phyloP scores from a whole-genome alignment of 441 rosid genomes.

The Kokia cookei region DNA sequence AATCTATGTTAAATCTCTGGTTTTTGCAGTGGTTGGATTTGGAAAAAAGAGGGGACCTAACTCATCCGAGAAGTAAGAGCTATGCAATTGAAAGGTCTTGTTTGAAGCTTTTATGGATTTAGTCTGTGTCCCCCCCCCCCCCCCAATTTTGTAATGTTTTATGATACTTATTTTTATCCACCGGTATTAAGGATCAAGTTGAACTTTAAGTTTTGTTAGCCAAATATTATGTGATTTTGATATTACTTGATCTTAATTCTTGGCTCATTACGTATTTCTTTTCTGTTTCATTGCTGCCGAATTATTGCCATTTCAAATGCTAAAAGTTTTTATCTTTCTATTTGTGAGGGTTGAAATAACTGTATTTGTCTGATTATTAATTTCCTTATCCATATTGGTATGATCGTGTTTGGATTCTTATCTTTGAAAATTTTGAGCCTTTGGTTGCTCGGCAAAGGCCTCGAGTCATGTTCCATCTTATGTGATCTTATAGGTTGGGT shows the following conservation, averaged over 20 bases:
- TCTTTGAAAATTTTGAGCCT: too few relatives aligned
- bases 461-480: too few relatives aligned
- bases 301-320: not conserved
- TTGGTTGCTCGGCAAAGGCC: too few relatives aligned
- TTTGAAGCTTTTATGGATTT: not conserved
- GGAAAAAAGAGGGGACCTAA: constrained; percentile 69
- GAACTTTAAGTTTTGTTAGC: not conserved
- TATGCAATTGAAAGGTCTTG: not conserved
- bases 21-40: constrained; percentile 44
- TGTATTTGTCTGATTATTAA: not conserved
- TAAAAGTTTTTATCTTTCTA: not conserved
- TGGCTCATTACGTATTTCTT: not conserved
- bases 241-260: not conserved
- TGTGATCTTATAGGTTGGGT: too few relatives aligned
- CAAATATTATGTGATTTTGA: constrained; percentile 8
- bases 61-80: constrained; percentile 53
- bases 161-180: not conserved
- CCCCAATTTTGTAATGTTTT: not conserved
- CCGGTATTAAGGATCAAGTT: not conserved
- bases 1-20: not conserved
- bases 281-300: not conserved
- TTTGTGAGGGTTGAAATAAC: not conserved
- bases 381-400: not conserved
- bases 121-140: not conserved
- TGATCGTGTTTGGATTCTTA: too few relatives aligned